A percentile compares a stretch with the other conserved stretches of the same genome.
These are phyloP conservation scores for Amphibolis antarctica DNA, from an alignment of 106 monocot genomes.

Conservation along the genomic window DNA sequence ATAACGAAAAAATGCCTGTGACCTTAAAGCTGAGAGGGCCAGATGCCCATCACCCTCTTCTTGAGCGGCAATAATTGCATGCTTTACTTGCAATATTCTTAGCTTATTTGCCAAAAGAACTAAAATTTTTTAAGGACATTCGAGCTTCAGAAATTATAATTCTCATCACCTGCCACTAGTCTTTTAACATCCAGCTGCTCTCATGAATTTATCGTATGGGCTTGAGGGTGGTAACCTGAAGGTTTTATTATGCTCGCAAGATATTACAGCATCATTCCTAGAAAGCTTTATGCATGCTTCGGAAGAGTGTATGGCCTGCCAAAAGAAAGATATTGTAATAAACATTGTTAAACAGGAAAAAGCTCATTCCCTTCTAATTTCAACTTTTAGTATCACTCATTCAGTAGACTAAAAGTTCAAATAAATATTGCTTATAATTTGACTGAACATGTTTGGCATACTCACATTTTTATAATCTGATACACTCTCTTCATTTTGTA, in stretches of 20 bases:
- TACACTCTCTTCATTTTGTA: conserved; percentile 2
- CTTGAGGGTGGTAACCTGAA: conserved; percentile 88
- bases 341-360: neutral
- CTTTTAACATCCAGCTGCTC: conserved; percentile 57
- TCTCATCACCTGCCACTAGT: neutral
- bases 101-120: neutral
- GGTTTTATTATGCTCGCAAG: conserved; percentile 41
- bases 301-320: conserved; percentile 6
- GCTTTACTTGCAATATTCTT: neutral
- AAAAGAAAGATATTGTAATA: neutral
- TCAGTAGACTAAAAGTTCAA: no score
- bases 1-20: no score
- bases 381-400: no score
- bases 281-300: conserved; percentile 10
- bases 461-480: neutral
- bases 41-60: neutral
- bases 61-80: neutral
- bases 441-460: neutral
- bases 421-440: neutral
- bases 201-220: conserved; percentile 93
- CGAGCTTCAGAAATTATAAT: neutral
- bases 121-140: neutral
- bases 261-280: conserved; percentile 14
- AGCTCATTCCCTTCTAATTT: no score
- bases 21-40: no score